phyloP scores from a whole-genome alignment of 305 asterid species.

The Rubia tinctorum region DNA sequence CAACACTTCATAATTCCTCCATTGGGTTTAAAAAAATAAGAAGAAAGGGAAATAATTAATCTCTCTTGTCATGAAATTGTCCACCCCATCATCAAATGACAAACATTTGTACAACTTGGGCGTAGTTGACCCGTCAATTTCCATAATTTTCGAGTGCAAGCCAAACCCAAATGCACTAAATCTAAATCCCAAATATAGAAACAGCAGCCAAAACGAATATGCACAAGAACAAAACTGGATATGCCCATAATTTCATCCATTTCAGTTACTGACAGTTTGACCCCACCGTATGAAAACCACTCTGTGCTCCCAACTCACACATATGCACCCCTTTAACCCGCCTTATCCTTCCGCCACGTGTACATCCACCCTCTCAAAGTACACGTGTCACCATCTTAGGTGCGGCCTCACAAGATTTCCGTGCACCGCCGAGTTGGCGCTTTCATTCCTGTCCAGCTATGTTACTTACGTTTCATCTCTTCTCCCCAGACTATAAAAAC shows the following conservation, averaged over 20 bases:
- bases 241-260: conserved; percentile 20
- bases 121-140: neutral
- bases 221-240: conserved; percentile 9
- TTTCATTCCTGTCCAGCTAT: conserved; percentile 16
- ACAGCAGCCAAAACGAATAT: conserved; percentile 1
- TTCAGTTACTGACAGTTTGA: conserved; percentile 13
- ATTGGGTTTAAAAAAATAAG: no score
- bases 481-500: neutral
- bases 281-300: neutral
- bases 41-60: no score
- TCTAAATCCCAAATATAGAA: neutral
- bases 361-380: neutral
- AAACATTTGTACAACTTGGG: neutral
- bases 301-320: neutral
- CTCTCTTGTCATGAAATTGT: no score
- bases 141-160: neutral
- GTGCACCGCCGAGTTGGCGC: conserved; percentile 14
- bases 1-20: no score
- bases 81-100: neutral
- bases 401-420: conserved; percentile 26
- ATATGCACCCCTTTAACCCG: no score
- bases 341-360: conserved; percentile 19
- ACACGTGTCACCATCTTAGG: conserved; percentile 30
- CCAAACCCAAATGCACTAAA: neutral
- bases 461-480: conserved; percentile 16